phyloP scores from a whole-genome alignment of 805 yeast species.

The Kodamaea kaohsiungensis region DNA sequence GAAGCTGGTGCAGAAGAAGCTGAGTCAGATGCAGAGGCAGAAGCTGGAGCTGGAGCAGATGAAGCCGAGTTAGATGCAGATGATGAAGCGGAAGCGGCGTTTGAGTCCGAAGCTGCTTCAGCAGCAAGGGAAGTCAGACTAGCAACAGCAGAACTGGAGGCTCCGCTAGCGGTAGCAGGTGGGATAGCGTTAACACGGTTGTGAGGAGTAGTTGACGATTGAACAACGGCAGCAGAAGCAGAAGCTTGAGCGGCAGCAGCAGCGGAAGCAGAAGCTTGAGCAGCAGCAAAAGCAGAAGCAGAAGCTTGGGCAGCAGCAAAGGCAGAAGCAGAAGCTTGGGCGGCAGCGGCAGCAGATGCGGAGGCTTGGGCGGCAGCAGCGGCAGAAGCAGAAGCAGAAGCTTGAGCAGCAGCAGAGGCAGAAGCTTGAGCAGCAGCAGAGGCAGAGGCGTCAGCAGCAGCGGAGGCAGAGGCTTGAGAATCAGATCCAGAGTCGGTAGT shows the following conservation, averaged over 20 bases:
- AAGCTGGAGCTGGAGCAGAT: conserved; percentile 9
- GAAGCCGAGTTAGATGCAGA: conserved; percentile 9
- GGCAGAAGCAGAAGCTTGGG: conserved; percentile 1
- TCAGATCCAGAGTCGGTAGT: background rate
- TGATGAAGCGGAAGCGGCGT: conserved; percentile 7
- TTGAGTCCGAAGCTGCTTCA: conserved; percentile 23
- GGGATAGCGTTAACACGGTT: background rate
- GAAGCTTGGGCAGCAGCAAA: conserved; percentile 4
- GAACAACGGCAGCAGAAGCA: background rate
- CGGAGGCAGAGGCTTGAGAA: conserved; percentile 1
- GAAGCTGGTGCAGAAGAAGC: conserved; percentile 14
- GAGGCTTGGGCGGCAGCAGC: conserved; percentile 2
- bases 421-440: conserved; percentile 5
- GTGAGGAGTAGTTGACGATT: background rate
- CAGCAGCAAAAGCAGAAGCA: background rate
- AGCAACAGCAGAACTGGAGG: background rate
- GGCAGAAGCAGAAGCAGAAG: conserved; percentile 3
- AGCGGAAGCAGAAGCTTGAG: background rate
- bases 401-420: conserved; percentile 3
- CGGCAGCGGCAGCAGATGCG: background rate
- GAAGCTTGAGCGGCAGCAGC: background rate
- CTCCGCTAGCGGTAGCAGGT: background rate
- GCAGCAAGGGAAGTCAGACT: conserved; percentile 2
- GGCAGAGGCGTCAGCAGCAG: conserved; percentile 5
- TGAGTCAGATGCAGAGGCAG: background rate